Conservation (phyloP, 202 grass and related monocot genomes). For the Schoenoplectus tabernaemontani region DNA sequence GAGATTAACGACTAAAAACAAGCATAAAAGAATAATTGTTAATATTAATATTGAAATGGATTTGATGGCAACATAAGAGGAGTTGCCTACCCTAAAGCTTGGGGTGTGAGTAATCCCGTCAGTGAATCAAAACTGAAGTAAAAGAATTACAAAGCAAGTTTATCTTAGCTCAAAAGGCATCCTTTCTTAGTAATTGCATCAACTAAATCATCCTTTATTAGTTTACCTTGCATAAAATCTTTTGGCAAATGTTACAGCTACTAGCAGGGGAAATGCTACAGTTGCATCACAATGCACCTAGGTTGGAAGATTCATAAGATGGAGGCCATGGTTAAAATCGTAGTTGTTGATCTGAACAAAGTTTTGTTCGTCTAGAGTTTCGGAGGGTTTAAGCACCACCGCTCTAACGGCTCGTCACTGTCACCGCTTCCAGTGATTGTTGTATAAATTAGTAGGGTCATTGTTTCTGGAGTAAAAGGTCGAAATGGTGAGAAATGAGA, state of each 20-base stretch:
- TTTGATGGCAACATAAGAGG: background rate
- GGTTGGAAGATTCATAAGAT: constrained; percentile 57
- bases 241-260: constrained; percentile 71
- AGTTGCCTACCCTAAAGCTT: background rate
- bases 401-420: constrained; percentile 36
- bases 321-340: constrained; percentile 55
- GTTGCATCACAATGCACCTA: constrained; percentile 97
- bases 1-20: background rate
- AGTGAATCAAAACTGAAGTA: background rate
- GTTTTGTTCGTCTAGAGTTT: constrained; percentile 38
- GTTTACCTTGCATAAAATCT: constrained; percentile 27
- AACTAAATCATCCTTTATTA: background rate
- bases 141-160: background rate
- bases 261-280: constrained; percentile 72
- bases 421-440: background rate
- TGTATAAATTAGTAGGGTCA: background rate
- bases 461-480: background rate
- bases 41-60: background rate
- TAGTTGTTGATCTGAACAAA: constrained; percentile 50
- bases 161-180: background rate
- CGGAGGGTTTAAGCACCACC: constrained; percentile 70
- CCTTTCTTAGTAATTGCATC: background rate
- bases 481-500: background rate
- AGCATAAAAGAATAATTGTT: background rate
- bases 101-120: background rate